Evolutionary conservation across 495 filamentous ascomycete genomes (phyloP), one percentile per base, ranked within the genome.

Genomic region (Mytilinidion resinicola): DNA sequence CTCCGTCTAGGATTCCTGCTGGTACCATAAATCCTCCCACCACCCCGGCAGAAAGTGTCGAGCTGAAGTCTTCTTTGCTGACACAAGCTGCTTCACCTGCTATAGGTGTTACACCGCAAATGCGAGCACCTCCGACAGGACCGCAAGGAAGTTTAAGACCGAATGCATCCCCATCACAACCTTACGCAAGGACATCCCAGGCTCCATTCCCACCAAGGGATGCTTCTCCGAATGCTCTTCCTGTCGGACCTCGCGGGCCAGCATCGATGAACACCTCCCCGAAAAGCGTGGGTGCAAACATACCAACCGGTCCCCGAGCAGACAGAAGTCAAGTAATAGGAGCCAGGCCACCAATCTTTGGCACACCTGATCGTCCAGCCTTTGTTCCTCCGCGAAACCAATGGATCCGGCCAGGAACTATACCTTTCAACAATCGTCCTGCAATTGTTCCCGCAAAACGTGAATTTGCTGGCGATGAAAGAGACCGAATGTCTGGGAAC

Each of bases 241-340:
- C 70, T 9, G 50, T 55, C 6, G 68, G 71, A 1, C 65, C 70
- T 9, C 39, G 69, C 1, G 57, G 44, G 42, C n/a, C 56, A 9
- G 38, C 57, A 43, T 64, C 63, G 8, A 61, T 63, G 21, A 72
- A 59, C 46, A 67, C 69, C 2, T 74, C 72, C 4, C 72, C 72
- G 4, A 71, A 70, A 50, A 63, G 36, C 49, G 17, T 59, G 12
- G 59, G 59, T 30, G 51, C 57, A 1, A 68, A 59, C 36, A 68
- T 75, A 10, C 72, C 73, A 4, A 76, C 73, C 9, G 73, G 70
- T 9, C 73, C 73, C 1, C 72, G 69, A 59, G 71, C 62, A 9
- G 70, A 64, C 33, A 59, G 73, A 52, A 55, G 43, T n/a, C 65
- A 65, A 35, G 48, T 61, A 3, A 59, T 67, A 38, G 60, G 61